Evolutionary conservation across 345 rosid genomes (phyloP).

Genomic region (Hibiscus trionum): DNA sequence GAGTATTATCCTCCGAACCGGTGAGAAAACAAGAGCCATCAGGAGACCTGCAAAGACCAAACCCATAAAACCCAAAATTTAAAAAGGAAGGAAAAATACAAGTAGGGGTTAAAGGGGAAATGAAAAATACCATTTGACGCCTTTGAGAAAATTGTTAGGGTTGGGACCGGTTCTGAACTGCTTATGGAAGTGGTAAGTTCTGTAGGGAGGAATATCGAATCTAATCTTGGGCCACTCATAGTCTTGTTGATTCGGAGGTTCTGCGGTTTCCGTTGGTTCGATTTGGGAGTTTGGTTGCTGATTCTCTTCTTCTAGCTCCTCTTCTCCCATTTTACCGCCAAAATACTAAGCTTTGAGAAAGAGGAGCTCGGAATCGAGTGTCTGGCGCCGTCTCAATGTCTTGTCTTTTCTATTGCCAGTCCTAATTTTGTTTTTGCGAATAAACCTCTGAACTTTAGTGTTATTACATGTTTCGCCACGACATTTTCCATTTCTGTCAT

Average conservation of each 20-base stretch:
- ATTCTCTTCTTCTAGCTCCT: slow-evolving; percentile 12
- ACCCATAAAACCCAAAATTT: slow-evolving; percentile 2
- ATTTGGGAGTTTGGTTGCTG: slow-evolving; percentile 5
- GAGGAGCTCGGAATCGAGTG: neutral
- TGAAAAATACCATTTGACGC: slow-evolving; percentile 52
- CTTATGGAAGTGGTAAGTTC: slow-evolving; percentile 57
- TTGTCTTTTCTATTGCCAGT: neutral
- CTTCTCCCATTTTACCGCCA: slow-evolving; percentile 30
- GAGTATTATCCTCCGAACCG: slow-evolving; percentile 71
- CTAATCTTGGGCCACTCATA: slow-evolving; percentile 44
- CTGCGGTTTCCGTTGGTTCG: slow-evolving; percentile 16
- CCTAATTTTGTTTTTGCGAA: neutral
- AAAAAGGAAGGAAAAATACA: neutral
- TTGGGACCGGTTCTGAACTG: slow-evolving; percentile 49
- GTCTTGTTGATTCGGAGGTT: slow-evolving; percentile 14
- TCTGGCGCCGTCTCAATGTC: neutral
- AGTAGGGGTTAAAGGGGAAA: neutral
- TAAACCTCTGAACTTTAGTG: neutral
- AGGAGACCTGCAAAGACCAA: slow-evolving; percentile 64
- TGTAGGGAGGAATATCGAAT: slow-evolving; percentile 59
- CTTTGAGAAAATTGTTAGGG: slow-evolving; percentile 91
- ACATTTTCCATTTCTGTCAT: neutral
- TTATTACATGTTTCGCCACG: neutral
- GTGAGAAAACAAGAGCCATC: slow-evolving; percentile 86
- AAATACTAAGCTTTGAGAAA: slow-evolving; percentile 1